Evolutionary conservation across 495 filamentous ascomycete species (phyloP).

Genomic region (Aspergillus indologenus): DNA sequence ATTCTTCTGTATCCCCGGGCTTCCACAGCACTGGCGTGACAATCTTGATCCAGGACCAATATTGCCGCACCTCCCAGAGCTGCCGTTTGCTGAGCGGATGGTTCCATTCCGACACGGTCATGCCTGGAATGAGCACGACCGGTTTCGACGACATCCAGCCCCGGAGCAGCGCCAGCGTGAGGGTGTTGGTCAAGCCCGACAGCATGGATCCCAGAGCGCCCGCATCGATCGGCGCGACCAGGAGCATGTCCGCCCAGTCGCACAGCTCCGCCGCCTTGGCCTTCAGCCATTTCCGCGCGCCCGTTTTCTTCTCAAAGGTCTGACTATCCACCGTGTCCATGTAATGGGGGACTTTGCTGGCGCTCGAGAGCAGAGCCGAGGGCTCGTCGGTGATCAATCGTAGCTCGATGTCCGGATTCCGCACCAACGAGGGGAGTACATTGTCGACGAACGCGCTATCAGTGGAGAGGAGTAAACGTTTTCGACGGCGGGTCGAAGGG

Average conservation of each 20-base stretch:
- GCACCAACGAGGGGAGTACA: conserved; percentile 39
- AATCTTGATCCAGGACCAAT: conserved; percentile 79
- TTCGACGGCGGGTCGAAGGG: conserved; percentile 26
- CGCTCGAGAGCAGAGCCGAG: conserved; percentile 40
- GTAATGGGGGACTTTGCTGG: conserved; percentile 46
- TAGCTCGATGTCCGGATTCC: conserved; percentile 41
- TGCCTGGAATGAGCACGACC: conserved; percentile 75
- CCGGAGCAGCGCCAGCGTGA: conserved; percentile 69
- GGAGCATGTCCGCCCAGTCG: conserved; percentile 82
- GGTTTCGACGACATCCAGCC: conserved; percentile 83
- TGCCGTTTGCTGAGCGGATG: conserved; percentile 82
- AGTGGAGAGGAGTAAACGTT: conserved; percentile 43
- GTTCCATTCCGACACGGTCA: conserved; percentile 81
- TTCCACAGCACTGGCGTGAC: conserved; percentile 70
- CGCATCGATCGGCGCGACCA: conserved; percentile 80
- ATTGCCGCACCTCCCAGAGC: conserved; percentile 70
- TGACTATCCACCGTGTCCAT: conserved; percentile 47
- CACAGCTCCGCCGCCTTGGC: conserved; percentile 67
- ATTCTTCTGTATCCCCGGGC: conserved; percentile 52
- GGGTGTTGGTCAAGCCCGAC: conserved; percentile 68
- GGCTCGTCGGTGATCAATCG: conserved; percentile 49
- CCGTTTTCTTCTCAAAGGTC: conserved; percentile 46
- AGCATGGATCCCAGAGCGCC: conserved; percentile 81
- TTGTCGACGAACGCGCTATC: conserved; percentile 44
- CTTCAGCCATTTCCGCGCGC: conserved; percentile 45